A percentile compares a stretch with the other conserved stretches of the same genome.
phyloP scores from a whole-genome alignment of 495 filamentous ascomycete species.

The Neurospora sublineolata region DNA sequence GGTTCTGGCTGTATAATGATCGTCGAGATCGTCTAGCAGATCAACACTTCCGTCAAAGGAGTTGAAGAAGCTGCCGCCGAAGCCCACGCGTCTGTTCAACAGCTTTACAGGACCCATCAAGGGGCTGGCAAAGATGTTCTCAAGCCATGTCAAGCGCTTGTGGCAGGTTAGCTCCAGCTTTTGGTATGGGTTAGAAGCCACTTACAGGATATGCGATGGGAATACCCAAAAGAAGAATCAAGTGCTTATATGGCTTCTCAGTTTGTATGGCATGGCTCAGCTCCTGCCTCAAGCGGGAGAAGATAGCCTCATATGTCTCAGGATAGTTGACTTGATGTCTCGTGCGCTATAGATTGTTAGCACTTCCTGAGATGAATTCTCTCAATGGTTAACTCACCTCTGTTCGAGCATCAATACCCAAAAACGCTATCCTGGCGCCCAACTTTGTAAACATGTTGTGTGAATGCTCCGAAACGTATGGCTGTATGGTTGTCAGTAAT shows the following conservation, averaged over 20 bases:
- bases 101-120: constrained; percentile 77
- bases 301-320: constrained; percentile 79
- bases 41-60: constrained; percentile 85
- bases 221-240: constrained; percentile 79
- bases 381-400: constrained; percentile 31
- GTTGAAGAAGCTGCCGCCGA: constrained; percentile 78
- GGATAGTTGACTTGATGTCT: constrained; percentile 83
- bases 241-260: constrained; percentile 56
- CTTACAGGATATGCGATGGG: constrained; percentile 81
- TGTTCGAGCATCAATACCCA: constrained; percentile 81
- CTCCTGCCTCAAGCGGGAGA: constrained; percentile 54
- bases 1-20: constrained; percentile 85
- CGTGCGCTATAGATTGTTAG: constrained; percentile 44
- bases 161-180: not conserved
- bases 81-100: constrained; percentile 79
- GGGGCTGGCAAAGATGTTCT: constrained; percentile 76
- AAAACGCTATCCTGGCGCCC: constrained; percentile 73
- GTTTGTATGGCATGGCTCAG: constrained; percentile 41
- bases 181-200: not conserved
- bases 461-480: constrained; percentile 70
- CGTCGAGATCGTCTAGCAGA: constrained; percentile 84
- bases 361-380: too few relatives aligned
- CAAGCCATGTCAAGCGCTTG: constrained; percentile 76
- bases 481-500: constrained; percentile 14
- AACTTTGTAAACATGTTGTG: constrained; percentile 72